Evolutionary conservation across 2,329 filamentous ascomycete genomes (phyloP), one percentile per base, ranked within the genome.

Genomic region (Arthrobotrys iridis): DNA sequence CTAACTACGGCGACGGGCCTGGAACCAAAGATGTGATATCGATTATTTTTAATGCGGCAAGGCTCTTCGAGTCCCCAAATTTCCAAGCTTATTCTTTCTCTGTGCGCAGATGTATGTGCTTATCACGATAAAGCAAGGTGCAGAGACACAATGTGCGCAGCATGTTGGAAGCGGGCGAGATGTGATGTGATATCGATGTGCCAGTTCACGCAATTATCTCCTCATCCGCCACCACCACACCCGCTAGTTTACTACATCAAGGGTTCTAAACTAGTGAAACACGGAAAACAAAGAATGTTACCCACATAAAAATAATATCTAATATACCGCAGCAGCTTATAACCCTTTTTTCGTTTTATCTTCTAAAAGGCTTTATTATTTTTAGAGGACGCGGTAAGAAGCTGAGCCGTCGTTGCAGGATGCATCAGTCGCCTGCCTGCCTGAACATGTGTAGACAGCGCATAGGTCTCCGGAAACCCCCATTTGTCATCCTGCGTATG

Each of bases 101-200:
- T 30, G 28, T 18, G 40, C 40, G 50, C 18, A 35, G 6, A 24
- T 37, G 30, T 37, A 37, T n/a, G 30, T 7, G 30, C n/a, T 55
- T 55, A 55, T 55, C 50, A 55, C 30, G 50, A 55, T 55, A 55
- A 55, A 55, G 50, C 50, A 55, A n/a, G 50, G 50, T 55, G 50
- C 50, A 55, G n/a, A n/a, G n/a, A n/a, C n/a, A 37, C 4, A 55
- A 40, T 55, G 50, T 55, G 50, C 50, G 50, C 50, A 55, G 43
- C 22, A n/a, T n/a, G n/a, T n/a, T n/a, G n/a, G n/a, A n/a, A n/a
- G 50, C 28, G 28, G 28, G 50, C n/a, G 50, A 22, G 50, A 55
- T 55, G 50, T 55, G 50, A 55, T 55, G 50, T 55, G 50, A 55
- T 55, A 55, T 55, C 30, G 50, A 35, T 55, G 50, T 55, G 50